Base-by-base conservation (phyloP, 768 basidiomycete genomes). In the Chalciporus pseudorubinellus region DNA sequence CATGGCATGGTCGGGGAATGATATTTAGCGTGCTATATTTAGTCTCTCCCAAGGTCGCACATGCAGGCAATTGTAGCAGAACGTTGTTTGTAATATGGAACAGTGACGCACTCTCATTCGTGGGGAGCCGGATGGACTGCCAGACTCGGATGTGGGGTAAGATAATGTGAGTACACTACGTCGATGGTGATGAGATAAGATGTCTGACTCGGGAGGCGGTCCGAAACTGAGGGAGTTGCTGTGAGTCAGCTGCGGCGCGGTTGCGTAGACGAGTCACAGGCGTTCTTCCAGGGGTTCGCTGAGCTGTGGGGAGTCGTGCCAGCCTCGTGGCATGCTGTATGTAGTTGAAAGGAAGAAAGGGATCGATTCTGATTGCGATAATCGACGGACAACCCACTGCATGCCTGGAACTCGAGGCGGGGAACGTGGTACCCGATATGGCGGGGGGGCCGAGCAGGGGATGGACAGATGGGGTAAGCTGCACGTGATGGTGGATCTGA, bases 401-500 rank as follows among this genome's bases (percentile, higher is more conserved):
- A 67, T 58, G 64, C 65, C 44, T 55, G 14, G 44, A 47, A 59
- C 60, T 63, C 58, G 66, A 70, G 68, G 66, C 47, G 56, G 47
- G 58, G 60, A 70, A 68, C 66, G 66, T 67, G 66, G 58, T 40
- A 20, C 59, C 57, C 40, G 44, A 57, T 53, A 39, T 39, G 54
- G 58, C 13, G 10, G 39, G 44, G 18, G 14, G 26, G n/a, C 49
- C 49, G 50, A 40, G 18, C 18, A 44, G n/a, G 8, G 29, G 33
- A n/a, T 21, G 6, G 51, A 31, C 34, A 29, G 43, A 55, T 16
- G 56, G 47, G 42, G 52, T 55, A 45, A 48, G 52, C 47, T 39
- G 63, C 65, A 65, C 62, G 60, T 59, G 62, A 64, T 55, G 48
- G 26, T 39, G 46, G 59, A 68, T 68, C 67, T 70, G 48, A 68